phyloP scores from a whole-genome alignment of 106 monocot genomes.

The Gastrodia elata region DNA sequence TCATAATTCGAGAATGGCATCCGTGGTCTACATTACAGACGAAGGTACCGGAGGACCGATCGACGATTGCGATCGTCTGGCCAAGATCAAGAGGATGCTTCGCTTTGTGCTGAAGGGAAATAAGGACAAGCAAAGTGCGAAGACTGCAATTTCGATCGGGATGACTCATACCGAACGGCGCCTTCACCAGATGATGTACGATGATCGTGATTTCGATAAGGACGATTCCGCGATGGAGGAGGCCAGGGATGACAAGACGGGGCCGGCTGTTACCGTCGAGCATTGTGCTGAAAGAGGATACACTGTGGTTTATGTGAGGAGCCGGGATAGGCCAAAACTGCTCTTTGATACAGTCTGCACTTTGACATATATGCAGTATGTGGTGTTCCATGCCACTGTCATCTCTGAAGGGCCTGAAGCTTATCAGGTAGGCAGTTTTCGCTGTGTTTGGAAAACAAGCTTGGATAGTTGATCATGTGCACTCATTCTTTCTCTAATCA shows the following conservation, averaged over 20 bases:
- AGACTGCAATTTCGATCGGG: slow-evolving; percentile 19
- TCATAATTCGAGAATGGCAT: slow-evolving; percentile 35
- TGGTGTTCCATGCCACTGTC: slow-evolving; percentile 57
- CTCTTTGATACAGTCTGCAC: slow-evolving; percentile 48
- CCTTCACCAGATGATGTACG: slow-evolving; percentile 51
- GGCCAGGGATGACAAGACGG: slow-evolving; percentile 3
- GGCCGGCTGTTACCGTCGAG: slow-evolving; percentile 24
- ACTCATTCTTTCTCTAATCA: not conserved
- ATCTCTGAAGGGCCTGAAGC: slow-evolving; percentile 52
- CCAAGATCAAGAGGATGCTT: slow-evolving; percentile 33
- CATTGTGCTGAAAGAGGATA: slow-evolving; percentile 41
- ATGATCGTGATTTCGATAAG: slow-evolving; percentile 29
- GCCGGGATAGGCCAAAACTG: slow-evolving; percentile 46
- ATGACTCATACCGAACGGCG: slow-evolving; percentile 34
- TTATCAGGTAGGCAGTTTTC: slow-evolving; percentile 25
- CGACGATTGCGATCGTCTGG: slow-evolving; percentile 19
- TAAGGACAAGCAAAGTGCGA: slow-evolving; percentile 17
- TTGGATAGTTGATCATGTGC: not conserved
- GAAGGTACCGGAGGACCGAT: slow-evolving; percentile 23
- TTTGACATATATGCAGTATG: slow-evolving; percentile 53
- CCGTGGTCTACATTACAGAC: slow-evolving; percentile 41
- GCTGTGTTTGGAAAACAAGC: not conserved
- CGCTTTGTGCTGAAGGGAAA: slow-evolving; percentile 33
- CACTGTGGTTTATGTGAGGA: slow-evolving; percentile 34
- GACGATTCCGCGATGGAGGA: not conserved